A percentile compares a stretch with the other conserved stretches of the same genome.
These are phyloP conservation scores for Acidiella bohemica DNA, from an alignment of 495 filamentous ascomycete species.

Conservation along the genomic window DNA sequence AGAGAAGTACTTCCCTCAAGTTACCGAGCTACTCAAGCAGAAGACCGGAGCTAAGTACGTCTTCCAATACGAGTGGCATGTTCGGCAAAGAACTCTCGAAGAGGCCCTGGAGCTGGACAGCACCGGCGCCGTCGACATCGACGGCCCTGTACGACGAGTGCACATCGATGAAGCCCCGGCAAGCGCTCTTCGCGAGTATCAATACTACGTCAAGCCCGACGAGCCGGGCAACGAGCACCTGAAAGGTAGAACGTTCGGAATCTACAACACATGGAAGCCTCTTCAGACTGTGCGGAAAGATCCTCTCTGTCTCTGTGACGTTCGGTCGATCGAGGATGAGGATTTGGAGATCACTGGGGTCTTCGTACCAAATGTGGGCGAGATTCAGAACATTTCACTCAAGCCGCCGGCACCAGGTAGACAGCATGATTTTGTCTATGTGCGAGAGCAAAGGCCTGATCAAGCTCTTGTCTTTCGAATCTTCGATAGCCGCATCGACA, in stretches of 20 bases:
- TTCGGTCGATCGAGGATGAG: not conserved
- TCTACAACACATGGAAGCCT: conserved; percentile 6
- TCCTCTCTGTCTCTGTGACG: conserved; percentile 3
- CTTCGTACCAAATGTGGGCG: conserved; percentile 3
- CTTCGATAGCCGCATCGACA: conserved; percentile 2
- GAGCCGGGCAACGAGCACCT: conserved; percentile 2
- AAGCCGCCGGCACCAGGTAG: not conserved
- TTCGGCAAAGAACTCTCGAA: not conserved
- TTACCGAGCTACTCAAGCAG: conserved; percentile 2
- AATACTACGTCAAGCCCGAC: not conserved
- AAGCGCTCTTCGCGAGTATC: not conserved
- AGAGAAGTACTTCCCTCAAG: conserved; percentile 1
- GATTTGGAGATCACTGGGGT: conserved; percentile 1
- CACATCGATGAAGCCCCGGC: conserved; percentile 4
- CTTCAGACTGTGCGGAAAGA: conserved; percentile 1
- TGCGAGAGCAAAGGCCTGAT: not conserved
- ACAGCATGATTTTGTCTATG: conserved; percentile 4
- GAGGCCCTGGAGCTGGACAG: not conserved
- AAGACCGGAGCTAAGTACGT: conserved; percentile 3
- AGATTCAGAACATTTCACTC: conserved; percentile 4
- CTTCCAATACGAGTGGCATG: conserved; percentile 2
- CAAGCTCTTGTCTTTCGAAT: conserved; percentile 2
- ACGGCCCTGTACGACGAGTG: conserved; percentile 2
- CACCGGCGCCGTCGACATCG: conserved; percentile 3
- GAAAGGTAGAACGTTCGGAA: not conserved